Conservation (phyloP, 2,329 filamentous ascomycete genomes). For the Massarina eburnea region DNA sequence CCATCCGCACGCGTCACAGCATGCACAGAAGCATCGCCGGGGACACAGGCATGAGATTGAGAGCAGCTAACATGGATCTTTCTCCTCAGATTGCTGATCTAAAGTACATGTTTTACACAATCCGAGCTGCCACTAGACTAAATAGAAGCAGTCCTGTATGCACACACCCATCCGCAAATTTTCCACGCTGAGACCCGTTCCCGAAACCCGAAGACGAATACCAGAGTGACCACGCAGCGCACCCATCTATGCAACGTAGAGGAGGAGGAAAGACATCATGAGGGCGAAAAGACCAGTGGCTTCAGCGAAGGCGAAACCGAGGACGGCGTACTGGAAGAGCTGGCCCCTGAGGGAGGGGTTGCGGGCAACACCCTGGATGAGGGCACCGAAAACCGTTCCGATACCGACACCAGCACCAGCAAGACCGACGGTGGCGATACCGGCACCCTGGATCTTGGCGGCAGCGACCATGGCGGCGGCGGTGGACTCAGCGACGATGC, state of each 20-base stretch:
- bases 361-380: slow-evolving; percentile 86
- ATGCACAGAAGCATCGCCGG: slow-evolving; percentile 20
- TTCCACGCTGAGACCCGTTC: slow-evolving; percentile 39
- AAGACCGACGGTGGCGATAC: slow-evolving; percentile 80
- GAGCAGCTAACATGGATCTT: slow-evolving; percentile 41
- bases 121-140: slow-evolving; percentile 45
- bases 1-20: slow-evolving; percentile 30
- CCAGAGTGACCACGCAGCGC: slow-evolving; percentile 34
- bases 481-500: slow-evolving; percentile 46
- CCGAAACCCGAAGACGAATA: slow-evolving; percentile 35
- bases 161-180: slow-evolving; percentile 44
- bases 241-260: slow-evolving; percentile 46
- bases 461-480: slow-evolving; percentile 47
- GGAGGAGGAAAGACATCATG: slow-evolving; percentile 51
- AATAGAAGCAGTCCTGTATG: slow-evolving; percentile 43
- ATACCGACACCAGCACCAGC: slow-evolving; percentile 94
- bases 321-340: slow-evolving; percentile 95
- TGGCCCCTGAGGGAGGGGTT: slow-evolving; percentile 93
- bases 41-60: slow-evolving; percentile 26
- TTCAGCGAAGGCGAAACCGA: slow-evolving; percentile 94
- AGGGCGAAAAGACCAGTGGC: slow-evolving; percentile 70
- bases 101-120: slow-evolving; percentile 49
- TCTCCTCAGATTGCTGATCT: slow-evolving; percentile 46
- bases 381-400: slow-evolving; percentile 88
- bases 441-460: slow-evolving; percentile 47